Evolutionary conservation across 2,329 filamentous ascomycete genomes (phyloP).

Genomic region (Xylariaceae sp.): DNA sequence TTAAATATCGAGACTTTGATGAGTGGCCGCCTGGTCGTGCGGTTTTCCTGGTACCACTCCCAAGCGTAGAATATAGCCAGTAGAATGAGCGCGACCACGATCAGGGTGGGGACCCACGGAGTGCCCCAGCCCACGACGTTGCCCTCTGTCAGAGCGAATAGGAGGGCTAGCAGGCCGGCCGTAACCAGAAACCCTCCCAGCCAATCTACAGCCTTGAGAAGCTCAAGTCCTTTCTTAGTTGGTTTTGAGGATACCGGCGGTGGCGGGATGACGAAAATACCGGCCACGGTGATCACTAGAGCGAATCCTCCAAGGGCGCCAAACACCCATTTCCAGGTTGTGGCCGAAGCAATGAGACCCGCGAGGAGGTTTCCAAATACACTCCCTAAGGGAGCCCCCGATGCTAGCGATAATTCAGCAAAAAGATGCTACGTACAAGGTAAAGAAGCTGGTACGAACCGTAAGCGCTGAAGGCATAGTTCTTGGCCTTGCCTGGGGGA

Average conservation of each 20-base stretch:
- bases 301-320: slow-evolving; percentile 60
- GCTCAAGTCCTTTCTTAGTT: slow-evolving; percentile 26
- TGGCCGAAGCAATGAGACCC: slow-evolving; percentile 59
- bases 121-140: slow-evolving; percentile 65
- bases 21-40: slow-evolving; percentile 50
- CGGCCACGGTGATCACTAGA: slow-evolving; percentile 52
- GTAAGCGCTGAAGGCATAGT: slow-evolving; percentile 65
- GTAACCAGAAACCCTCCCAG: slow-evolving; percentile 61
- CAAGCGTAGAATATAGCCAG: slow-evolving; percentile 55
- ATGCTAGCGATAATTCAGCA: slow-evolving; percentile 37
- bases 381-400: slow-evolving; percentile 60
- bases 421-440: neutral
- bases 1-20: slow-evolving; percentile 63
- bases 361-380: slow-evolving; percentile 62
- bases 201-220: slow-evolving; percentile 59
- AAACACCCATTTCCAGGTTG: slow-evolving; percentile 64
- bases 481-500: slow-evolving; percentile 63
- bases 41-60: slow-evolving; percentile 57
- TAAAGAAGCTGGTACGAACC: slow-evolving; percentile 34
- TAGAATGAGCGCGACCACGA: slow-evolving; percentile 55
- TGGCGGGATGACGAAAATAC: slow-evolving; percentile 56
- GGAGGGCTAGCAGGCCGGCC: slow-evolving; percentile 54
- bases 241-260: slow-evolving; percentile 36
- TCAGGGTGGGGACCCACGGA: slow-evolving; percentile 57
- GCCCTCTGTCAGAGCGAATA: slow-evolving; percentile 65